Conservation (phyloP, 1,284 basidiomycete species). For the Ustilago tritici region DNA sequence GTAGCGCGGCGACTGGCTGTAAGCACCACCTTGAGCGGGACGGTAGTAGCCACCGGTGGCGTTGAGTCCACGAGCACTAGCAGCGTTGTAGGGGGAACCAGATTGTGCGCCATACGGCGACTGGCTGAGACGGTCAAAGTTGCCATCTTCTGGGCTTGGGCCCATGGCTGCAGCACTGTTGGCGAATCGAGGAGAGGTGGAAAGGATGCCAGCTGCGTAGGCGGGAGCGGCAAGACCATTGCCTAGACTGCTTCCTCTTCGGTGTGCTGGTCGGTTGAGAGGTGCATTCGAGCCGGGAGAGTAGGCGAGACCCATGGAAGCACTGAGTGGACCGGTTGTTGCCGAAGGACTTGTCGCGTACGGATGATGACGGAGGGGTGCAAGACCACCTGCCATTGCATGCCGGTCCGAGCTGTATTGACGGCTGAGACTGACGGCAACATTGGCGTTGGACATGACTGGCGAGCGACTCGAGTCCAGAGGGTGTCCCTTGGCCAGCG, state of each 20-base stretch:
- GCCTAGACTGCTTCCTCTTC: constrained; percentile 53
- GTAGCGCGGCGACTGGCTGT: constrained; percentile 48
- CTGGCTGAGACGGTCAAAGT: constrained; percentile 34
- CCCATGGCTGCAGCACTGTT: constrained; percentile 19
- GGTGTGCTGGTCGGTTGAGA: constrained; percentile 45
- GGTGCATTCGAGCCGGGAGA: constrained; percentile 56
- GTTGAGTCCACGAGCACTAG: constrained; percentile 34
- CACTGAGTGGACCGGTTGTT: constrained; percentile 52
- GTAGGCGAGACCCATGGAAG: constrained; percentile 56
- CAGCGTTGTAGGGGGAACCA: constrained; percentile 36
- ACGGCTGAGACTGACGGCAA: constrained; percentile 47
- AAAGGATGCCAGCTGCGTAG: constrained; percentile 43
- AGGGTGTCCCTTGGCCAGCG: constrained; percentile 41
- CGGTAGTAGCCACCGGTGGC: constrained; percentile 42
- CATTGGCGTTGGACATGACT: constrained; percentile 24
- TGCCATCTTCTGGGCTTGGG: constrained; percentile 27
- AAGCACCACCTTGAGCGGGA: constrained; percentile 32
- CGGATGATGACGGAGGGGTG: constrained; percentile 51
- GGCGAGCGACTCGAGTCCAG: constrained; percentile 42
- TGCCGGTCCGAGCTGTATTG: constrained; percentile 60
- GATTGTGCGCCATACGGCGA: constrained; percentile 38
- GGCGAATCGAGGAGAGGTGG: constrained; percentile 48
- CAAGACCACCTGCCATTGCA: constrained; percentile 23
- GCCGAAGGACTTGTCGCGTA: constrained; percentile 56
- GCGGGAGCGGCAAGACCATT: constrained; percentile 51